Base-by-base conservation (phyloP, 768 basidiomycete genomes). In the Podaxis sp. region DNA sequence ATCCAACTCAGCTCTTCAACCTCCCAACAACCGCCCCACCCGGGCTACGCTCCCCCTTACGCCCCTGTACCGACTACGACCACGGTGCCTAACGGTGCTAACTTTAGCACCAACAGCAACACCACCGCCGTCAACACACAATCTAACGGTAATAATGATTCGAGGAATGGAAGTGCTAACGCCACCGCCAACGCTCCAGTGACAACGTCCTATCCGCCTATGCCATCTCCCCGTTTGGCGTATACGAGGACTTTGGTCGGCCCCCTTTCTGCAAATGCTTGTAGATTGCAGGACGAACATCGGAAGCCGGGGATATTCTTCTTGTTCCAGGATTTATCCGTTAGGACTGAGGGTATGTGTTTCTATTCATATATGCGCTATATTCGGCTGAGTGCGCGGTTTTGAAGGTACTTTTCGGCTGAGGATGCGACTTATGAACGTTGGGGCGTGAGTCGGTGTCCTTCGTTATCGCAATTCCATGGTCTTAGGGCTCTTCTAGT, bases 171-270 rank as follows among this genome's bases (percentile, higher is more conserved):
- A 46, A 46, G 19, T 46, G 17, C n/a, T 24, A 50, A 27, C 22
- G 4, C 38, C n/a, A 22, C 36, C 8, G 46, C 19, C 9, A 60
- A 29, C 19, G 37, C 52, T 6, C 60, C 60, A 4, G 22, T 55
- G 40, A 61, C 53, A 9, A 54, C 60, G 1, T 54, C 75, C 70
- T 76, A 66, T 63, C 69, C 64, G 36, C 74, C 50, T 62, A 74
- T 27, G 57, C 77, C 38, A 73, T 76, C 41, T 76, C 80, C 46
- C 78, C 86, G 58, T 74, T 84, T 59, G 66, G 80, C 86, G 4
- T 94, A 92, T 74, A 92, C 92, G 11, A 85, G 94, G 57, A 95
- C 94, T 1, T 84, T 97, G 6, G 93, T 97, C 61, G 96, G 96
- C 8, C 91, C 94, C 0, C 81, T 96, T 15, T 90, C 90, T 17